Evolutionary conservation across 208 protist genomes (phyloP).

Genomic region (Leishmania gerbilli): DNA sequence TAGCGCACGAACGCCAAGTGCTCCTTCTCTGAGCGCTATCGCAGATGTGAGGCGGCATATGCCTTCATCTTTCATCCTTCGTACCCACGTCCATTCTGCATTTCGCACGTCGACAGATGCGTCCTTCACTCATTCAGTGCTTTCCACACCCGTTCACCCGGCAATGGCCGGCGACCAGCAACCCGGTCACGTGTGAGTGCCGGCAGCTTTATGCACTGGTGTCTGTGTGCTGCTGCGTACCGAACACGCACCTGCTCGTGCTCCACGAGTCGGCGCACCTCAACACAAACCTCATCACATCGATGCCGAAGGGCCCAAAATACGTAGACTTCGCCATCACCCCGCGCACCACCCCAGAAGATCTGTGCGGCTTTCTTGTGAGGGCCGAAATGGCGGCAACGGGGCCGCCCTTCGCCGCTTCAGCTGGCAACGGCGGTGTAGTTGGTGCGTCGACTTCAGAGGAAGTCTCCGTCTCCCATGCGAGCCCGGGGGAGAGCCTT

Average conservation of each 20-base stretch:
- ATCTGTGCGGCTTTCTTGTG: constrained; percentile 69
- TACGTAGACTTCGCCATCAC: constrained; percentile 81
- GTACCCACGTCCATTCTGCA: background rate
- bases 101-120: constrained; percentile 23
- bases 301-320: constrained; percentile 79
- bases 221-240: constrained; percentile 82
- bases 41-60: background rate
- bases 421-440: constrained; percentile 12
- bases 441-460: background rate
- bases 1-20: background rate
- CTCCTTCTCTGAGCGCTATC: background rate
- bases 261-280: constrained; percentile 55
- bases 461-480: constrained; percentile 12
- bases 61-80: background rate
- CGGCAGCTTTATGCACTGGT: constrained; percentile 87
- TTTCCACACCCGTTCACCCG: constrained; percentile 81
- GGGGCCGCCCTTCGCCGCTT: background rate
- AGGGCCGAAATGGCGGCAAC: constrained; percentile 52
- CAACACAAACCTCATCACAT: constrained; percentile 63
- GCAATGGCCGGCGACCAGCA: constrained; percentile 77
- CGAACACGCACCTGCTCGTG: constrained; percentile 79
- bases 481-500: background rate
- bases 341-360: constrained; percentile 54
- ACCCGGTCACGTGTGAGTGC: constrained; percentile 81
- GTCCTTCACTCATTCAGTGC: constrained; percentile 68